Base-by-base conservation (phyloP, 192 early-diverging fungal genomes). In the Linnemannia zychae region DNA sequence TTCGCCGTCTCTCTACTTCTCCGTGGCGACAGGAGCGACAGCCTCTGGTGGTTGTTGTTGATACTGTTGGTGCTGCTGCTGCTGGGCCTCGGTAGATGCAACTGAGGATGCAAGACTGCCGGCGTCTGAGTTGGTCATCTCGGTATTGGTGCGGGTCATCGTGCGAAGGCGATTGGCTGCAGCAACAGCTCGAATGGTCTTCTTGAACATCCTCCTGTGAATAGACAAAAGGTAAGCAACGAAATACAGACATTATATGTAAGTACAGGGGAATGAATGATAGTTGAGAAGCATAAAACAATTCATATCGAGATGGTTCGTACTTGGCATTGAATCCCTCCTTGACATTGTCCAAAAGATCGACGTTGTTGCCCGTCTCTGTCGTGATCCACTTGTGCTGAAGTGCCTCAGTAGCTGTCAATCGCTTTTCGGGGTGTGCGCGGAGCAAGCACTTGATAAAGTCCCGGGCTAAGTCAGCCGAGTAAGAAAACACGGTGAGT, bases 301-400 rank as follows among this genome's bases (percentile, higher is more conserved):
- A 28, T 12, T 63, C 57, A 31, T 12, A 63, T n/a, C 24, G 3
- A 31, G 0, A 12, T 0, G 2, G 28, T 31, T 3, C 57, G 24
- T 85, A 84, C 52, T 88, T 87, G 40, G 93, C 91, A 68, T 95
- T 91, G 82, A 94, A 96, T 69, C 95, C 94, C 52, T 96, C 91
- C 20, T 92, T 91, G 67, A 98, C 95, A 38, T 93, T 90, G 44
- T 94, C 95, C 50, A 99, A 89, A 66, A 99, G 91, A 88, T 99
- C 97, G n/a, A 91, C 90, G 31, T 94, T 93, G 9, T 84, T 88
- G 66, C 88, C 93, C 13, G 87, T 88, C 67, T 89, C 80, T 44
- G 90, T 92, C 34, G 91, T 91, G 77, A 97, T 91, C 97, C 97
- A 99, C 24, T 91, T 94, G 89, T 99, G 97, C 31, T 90, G 78